A percentile compares a stretch with the other conserved stretches of the same genome.
Evolutionary conservation across 768 basidiomycete genomes (phyloP).

Genomic region (Boletus huronensis): DNA sequence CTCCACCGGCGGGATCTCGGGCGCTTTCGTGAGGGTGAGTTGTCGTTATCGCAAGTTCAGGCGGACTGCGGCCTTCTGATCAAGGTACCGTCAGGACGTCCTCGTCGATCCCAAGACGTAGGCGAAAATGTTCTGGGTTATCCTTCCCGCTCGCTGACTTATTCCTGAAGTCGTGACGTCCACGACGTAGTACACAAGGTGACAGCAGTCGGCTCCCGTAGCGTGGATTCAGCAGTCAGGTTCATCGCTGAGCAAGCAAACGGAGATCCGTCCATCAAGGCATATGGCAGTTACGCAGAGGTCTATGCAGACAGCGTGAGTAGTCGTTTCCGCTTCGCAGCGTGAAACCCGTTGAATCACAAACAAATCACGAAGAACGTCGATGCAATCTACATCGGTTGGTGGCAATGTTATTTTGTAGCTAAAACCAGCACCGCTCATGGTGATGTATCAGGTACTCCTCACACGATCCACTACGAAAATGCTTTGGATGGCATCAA

Average conservation of each 20-base stretch:
- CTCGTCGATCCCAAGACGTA: conserved; percentile 73
- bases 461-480: conserved; percentile 79
- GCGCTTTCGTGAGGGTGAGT: conserved; percentile 60
- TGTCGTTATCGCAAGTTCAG: background rate
- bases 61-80: background rate
- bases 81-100: conserved; percentile 52
- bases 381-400: conserved; percentile 74
- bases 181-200: conserved; percentile 66
- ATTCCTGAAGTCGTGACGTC: conserved; percentile 51
- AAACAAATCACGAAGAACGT: conserved; percentile 47
- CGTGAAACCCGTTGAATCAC: background rate
- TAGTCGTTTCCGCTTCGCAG: conserved; percentile 1
- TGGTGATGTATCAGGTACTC: conserved; percentile 54
- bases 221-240: conserved; percentile 58
- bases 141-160: background rate
- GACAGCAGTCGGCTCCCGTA: conserved; percentile 75
- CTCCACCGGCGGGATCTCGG: conserved; percentile 74
- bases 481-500: conserved; percentile 73
- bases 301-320: conserved; percentile 68
- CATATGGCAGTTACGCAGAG: conserved; percentile 70
- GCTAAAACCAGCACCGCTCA: background rate
- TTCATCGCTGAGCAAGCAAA: conserved; percentile 58
- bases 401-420: conserved; percentile 1
- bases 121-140: conserved; percentile 22
- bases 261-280: conserved; percentile 54